Base-by-base conservation (phyloP, 1,284 basidiomycete genomes). In the Ceratobasidium sp. region DNA sequence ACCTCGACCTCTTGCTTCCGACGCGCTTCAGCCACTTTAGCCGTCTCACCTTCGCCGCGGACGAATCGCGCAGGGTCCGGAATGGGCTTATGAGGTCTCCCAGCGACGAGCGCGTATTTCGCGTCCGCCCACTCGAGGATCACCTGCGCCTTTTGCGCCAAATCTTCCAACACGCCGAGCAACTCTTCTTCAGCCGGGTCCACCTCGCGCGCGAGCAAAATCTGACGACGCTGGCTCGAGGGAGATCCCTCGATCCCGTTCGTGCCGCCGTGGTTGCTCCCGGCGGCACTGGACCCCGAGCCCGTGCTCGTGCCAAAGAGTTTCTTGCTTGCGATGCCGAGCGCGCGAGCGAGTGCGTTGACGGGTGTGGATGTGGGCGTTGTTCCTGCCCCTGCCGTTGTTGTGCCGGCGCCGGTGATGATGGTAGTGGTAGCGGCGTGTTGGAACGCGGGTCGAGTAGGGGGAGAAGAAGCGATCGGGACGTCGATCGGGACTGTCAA, bases 71-170 rank as follows among this genome's bases (percentile, higher is more conserved):
- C 86, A 0, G 93, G 93, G 83, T 93, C 92, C 0, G 92, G 91
- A 2, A 93, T 86, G 0, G 92, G 93, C 82, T 94, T 94, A 84
- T 93, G 91, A 33, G 92, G 92, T 57, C 93, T 86, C 28, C 90
- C 91, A 84, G 91, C 94, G 64, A 94, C 91, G 84, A 91, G 91
- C 74, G 94, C 91, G 80, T 97, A 93, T 90, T 96, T 95, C 84
- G 93, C 91, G 84, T 99, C 97, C 44, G 95, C 97, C 90, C 97
- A 97, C 80, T 95, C 93, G 71, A 94, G 94, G 75, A 99, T 86
- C 50, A 97, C 96, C 80, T 95, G 94, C 33, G 97, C 96, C 89
- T 99, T 99, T 87, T 98, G 96, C 12, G 96, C 97, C 0, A 96
- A 85, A 80, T 97, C 94, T 83, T 98, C 96, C 54, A 99, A 87